These are phyloP conservation scores for Incumbomyces delicatus DNA, from an alignment of 2,329 filamentous ascomycete species.

Conservation along the genomic window DNA sequence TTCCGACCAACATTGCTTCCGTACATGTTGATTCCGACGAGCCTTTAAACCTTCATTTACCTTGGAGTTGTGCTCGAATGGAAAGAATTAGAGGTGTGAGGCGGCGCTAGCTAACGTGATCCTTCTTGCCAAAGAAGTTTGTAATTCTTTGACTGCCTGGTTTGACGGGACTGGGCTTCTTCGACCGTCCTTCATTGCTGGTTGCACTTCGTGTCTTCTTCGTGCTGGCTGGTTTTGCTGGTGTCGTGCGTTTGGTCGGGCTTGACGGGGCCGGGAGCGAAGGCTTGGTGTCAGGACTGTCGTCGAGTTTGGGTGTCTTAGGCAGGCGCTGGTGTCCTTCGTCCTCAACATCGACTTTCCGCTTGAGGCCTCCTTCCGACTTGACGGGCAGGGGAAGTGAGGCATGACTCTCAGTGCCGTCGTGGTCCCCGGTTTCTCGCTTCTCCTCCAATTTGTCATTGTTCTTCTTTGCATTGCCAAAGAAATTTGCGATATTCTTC, in stretches of 20 bases:
- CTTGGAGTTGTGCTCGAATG: too few species aligned
- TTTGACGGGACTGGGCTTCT: conserved; percentile 33
- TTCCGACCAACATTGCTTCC: too few species aligned
- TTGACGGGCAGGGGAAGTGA: conserved; percentile 35
- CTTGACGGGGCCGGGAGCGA: conserved; percentile 10
- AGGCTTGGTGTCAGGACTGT: conserved; percentile 12
- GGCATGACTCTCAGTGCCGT: conserved; percentile 43
- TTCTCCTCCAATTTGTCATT: conserved; percentile 29
- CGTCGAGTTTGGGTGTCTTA: conserved; percentile 23
- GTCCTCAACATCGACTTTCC: conserved; percentile 8
- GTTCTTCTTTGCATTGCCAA: conserved; percentile 42
- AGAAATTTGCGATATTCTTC: conserved; percentile 89
- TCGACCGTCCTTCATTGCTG: conserved; percentile 40
- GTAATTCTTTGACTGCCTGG: conserved; percentile 44
- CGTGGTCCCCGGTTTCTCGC: conserved; percentile 34
- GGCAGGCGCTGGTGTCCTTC: conserved; percentile 10
- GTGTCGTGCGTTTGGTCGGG: conserved; percentile 25
- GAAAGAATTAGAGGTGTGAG: too few species aligned
- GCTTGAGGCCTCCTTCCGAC: conserved; percentile 24
- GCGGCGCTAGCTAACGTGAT: conserved; percentile 12
- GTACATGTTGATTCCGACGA: too few species aligned
- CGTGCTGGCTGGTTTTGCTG: conserved; percentile 28
- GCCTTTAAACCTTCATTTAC: too few species aligned
- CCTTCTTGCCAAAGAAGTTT: conserved; percentile 35
- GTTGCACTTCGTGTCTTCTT: conserved; percentile 48